These are phyloP conservation scores for Logfia minima DNA, from an alignment of 129 eudicot species.

Conservation along the genomic window DNA sequence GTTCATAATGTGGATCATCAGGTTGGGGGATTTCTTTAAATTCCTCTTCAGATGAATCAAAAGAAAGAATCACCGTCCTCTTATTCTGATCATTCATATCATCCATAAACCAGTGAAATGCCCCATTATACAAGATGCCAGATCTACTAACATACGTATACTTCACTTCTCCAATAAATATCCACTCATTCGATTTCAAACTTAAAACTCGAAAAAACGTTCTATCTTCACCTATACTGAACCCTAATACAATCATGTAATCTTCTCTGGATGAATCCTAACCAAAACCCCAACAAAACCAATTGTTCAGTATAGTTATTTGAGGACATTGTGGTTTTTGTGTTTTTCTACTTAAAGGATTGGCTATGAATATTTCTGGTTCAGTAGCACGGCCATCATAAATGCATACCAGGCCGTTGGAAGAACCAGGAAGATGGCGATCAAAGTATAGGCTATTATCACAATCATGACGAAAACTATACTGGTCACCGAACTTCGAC, in stretches of 20 bases:
- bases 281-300: constrained; percentile 17
- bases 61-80: background rate
- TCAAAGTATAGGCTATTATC: background rate
- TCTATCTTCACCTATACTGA: background rate
- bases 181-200: background rate
- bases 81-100: background rate
- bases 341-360: background rate
- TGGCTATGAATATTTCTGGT: background rate
- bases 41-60: constrained; percentile 4
- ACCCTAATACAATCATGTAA: constrained; percentile 8
- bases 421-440: constrained; percentile 8
- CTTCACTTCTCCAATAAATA: background rate
- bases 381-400: background rate
- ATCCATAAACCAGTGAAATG: background rate
- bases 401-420: constrained; percentile 15
- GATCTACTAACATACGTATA: background rate
- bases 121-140: background rate
- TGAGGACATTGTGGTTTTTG: background rate
- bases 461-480: background rate
- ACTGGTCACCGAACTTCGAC: background rate
- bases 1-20: background rate
- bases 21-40: background rate
- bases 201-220: background rate
- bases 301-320: background rate
- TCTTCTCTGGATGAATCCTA: background rate